Conservation (phyloP, 169 alveolate species). For the Hepatocystis sp. region DNA sequence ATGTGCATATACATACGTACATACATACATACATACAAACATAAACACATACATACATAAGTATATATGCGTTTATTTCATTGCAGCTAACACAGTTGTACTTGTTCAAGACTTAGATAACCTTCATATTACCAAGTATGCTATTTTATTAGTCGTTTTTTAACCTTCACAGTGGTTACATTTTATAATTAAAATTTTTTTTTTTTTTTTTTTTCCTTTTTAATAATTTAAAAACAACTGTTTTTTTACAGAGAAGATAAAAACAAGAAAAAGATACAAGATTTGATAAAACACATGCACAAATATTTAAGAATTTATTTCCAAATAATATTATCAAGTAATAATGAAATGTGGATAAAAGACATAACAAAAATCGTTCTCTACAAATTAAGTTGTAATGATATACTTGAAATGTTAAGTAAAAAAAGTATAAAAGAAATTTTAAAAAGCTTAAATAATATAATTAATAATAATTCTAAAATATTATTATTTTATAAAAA, state of each 20-base stretch:
- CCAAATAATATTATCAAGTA: conserved; percentile 4
- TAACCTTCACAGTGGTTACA: too few species aligned
- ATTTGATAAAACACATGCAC: conserved; percentile 22
- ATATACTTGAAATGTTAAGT: conserved; percentile 19
- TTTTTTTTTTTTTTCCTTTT: too few species aligned
- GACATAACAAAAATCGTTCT: conserved; percentile 36
- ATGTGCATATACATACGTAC: not conserved
- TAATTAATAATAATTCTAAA: conserved; percentile 18
- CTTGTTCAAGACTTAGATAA: too few species aligned
- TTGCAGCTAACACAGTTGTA: too few species aligned
- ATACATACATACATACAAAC: not conserved
- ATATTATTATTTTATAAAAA: conserved; percentile 13
- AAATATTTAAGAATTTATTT: conserved; percentile 45
- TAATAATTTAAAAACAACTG: too few species aligned
- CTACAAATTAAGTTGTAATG: conserved; percentile 14
- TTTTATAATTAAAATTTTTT: too few species aligned
- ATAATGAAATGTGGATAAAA: not conserved
- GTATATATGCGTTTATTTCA: too few species aligned
- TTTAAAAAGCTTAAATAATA: conserved; percentile 19
- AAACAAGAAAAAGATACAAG: conserved; percentile 1
- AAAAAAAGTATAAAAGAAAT: conserved; percentile 60
- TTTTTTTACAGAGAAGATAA: conserved; percentile 9
- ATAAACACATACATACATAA: too few species aligned
- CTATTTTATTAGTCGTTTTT: too few species aligned
- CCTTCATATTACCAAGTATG: too few species aligned